Base-by-base conservation (phyloP, 768 basidiomycete species). In the Termitomyces sp. region DNA sequence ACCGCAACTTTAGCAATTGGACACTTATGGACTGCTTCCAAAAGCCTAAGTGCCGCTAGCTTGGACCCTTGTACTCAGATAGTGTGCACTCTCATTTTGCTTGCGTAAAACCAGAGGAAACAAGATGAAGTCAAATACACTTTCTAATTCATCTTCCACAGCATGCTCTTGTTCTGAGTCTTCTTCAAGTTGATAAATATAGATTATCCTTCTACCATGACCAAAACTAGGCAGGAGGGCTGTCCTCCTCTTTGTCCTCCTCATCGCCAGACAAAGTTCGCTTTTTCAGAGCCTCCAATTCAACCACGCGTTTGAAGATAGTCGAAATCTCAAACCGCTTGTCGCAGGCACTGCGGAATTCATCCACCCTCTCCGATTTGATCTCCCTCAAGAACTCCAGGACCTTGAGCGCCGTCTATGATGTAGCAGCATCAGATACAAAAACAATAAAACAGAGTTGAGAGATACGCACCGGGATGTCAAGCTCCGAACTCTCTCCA, bases 321-420 rank as follows among this genome's bases (percentile, higher is more conserved):
- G 86, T 88, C 20, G 91, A 86, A 24, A 86, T 69, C 46, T 71
- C 71, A 71, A 89, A 92, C 61, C 70, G 80, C 16, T 58, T 63
- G 51, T 81, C 77, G 57, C 84, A 88, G 6, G 74, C 75, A 42
- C 70, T 64, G 33, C 84, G 76, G 76, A 88, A 91, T 66, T 89
- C 88, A 18, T 85, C 84, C 1, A 70, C 69, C 4, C 86, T 78
- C 3, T 75, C 60, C 0, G 89, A 87, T 58, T 76, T 71, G 47
- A 85, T 68, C 2, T 77, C 70, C 18, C 62, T 63, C 48, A 93
- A 68, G 70, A 86, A 84, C 13, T 70, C 67, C 30, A 84, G 58
- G 9, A 79, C 78, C 1, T 73, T 72, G 12, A 78, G 65, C 0
- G 83, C 86, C 30, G 79, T 80, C 90, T 91, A 65, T 11, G 5